Percentiles rank a stretch among this genome's conserved stretches.
phyloP scores from a whole-genome alignment of 768 basidiomycete genomes.

The Xerocomellus dryophilus region DNA sequence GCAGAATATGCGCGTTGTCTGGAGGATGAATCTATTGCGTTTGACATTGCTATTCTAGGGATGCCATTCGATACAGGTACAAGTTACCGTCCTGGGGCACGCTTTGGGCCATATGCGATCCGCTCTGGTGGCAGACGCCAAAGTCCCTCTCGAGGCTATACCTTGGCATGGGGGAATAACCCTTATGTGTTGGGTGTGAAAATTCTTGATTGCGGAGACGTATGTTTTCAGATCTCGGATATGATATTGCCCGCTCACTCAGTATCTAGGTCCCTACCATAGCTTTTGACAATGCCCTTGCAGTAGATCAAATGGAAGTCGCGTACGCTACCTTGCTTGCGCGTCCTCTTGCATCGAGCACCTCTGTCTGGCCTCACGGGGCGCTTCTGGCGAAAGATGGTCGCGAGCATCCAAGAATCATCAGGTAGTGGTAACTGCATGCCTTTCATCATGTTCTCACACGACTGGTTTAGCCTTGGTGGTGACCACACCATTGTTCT shows the following conservation, averaged over 20 bases:
- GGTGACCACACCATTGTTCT: slow-evolving; percentile 89
- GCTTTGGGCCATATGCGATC: slow-evolving; percentile 86
- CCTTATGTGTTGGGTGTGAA: slow-evolving; percentile 58
- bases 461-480: slow-evolving; percentile 44
- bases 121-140: slow-evolving; percentile 75
- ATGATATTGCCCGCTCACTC: not conserved
- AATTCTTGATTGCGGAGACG: slow-evolving; percentile 84
- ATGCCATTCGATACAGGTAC: slow-evolving; percentile 77
- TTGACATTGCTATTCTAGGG: slow-evolving; percentile 72
- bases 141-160: slow-evolving; percentile 57
- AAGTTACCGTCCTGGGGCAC: slow-evolving; percentile 58
- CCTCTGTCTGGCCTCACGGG: slow-evolving; percentile 23
- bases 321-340: slow-evolving; percentile 75
- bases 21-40: slow-evolving; percentile 19
- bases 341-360: slow-evolving; percentile 41
- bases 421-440: slow-evolving; percentile 43
- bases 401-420: slow-evolving; percentile 66
- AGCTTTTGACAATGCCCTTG: slow-evolving; percentile 80
- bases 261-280: slow-evolving; percentile 60
- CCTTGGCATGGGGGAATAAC: slow-evolving; percentile 66
- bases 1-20: slow-evolving; percentile 51
- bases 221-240: slow-evolving; percentile 25
- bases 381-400: slow-evolving; percentile 52
- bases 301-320: slow-evolving; percentile 83
- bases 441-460: not conserved